Evolutionary conservation across 768 basidiomycete genomes (phyloP).

Genomic region (Rhodosporidiobolus odoratus): DNA sequence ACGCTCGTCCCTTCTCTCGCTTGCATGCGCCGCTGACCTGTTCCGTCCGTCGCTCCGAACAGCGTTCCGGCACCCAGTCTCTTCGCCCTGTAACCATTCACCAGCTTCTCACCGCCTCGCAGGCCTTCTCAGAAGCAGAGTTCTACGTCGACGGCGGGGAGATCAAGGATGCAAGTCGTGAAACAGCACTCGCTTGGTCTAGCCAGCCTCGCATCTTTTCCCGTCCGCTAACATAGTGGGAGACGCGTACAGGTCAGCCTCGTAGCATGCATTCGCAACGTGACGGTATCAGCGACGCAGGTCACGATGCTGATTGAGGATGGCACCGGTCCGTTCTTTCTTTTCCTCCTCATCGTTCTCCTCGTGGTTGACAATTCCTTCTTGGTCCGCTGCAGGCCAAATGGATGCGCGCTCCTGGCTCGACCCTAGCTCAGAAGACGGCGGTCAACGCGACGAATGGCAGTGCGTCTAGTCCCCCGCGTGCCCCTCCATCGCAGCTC

Average conservation of each 20-base stretch:
- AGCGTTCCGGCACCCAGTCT: conserved; percentile 44
- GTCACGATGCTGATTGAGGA: conserved; percentile 75
- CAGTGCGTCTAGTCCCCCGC: conserved; percentile 8
- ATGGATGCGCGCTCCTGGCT: conserved; percentile 58
- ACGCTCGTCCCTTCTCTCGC: not conserved
- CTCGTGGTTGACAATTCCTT: not conserved
- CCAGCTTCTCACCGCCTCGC: conserved; percentile 69
- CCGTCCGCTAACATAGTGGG: not conserved
- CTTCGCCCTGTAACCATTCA: conserved; percentile 70
- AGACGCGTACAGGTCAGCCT: conserved; percentile 60
- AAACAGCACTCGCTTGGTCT: not conserved
- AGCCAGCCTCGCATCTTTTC: not conserved
- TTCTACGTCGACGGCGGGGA: conserved; percentile 77
- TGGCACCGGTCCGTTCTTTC: conserved; percentile 63
- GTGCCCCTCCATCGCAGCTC: not conserved
- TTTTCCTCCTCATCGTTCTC: too few relatives aligned
- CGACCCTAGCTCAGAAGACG: conserved; percentile 60
- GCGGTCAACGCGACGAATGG: conserved; percentile 42
- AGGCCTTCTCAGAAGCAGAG: conserved; percentile 80
- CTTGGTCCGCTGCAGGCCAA: conserved; percentile 39
- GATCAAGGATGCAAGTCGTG: conserved; percentile 64
- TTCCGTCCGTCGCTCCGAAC: not conserved
- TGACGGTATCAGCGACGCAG: conserved; percentile 71
- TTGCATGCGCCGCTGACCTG: not conserved
- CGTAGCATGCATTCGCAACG: conserved; percentile 66